phyloP scores from a whole-genome alignment of 192 early-diverging fungal genomes.

The Jimgerdemannia lactiflua region DNA sequence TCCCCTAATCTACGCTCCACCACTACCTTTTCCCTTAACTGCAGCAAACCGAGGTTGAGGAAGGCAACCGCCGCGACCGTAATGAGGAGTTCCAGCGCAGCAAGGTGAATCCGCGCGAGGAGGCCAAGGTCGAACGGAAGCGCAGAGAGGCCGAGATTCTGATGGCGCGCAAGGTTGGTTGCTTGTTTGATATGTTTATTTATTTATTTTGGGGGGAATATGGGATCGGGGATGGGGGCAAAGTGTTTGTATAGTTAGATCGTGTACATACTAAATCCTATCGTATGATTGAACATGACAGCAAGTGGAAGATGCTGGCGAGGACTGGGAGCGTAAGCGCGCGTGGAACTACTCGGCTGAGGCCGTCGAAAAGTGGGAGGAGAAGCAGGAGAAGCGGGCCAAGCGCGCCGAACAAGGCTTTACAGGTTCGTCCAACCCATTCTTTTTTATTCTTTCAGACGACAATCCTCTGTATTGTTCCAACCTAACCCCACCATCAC shows the following conservation, averaged over 20 bases:
- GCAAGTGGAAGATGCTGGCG: slow-evolving; percentile 63
- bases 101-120: slow-evolving; percentile 63
- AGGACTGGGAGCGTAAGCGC: slow-evolving; percentile 81
- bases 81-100: slow-evolving; percentile 71
- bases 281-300: no score
- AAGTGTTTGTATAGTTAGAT: no score
- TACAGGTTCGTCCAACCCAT: slow-evolving; percentile 50
- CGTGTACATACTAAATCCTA: no score
- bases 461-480: no score
- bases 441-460: neutral
- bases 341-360: slow-evolving; percentile 86
- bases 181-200: no score
- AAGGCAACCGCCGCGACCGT: slow-evolving; percentile 74
- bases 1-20: neutral
- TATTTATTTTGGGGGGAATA: slow-evolving; percentile 1
- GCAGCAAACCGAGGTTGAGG: slow-evolving; percentile 36
- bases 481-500: no score
- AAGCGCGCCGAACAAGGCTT: slow-evolving; percentile 73
- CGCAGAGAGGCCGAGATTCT: slow-evolving; percentile 72
- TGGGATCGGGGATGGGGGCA: neutral
- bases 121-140: slow-evolving; percentile 64
- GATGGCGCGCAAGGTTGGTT: slow-evolving; percentile 46
- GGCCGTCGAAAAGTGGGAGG: slow-evolving; percentile 81
- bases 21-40: neutral
- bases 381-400: slow-evolving; percentile 71